These are phyloP conservation scores for Apiotrichum sp. DNA, from an alignment of 1,284 basidiomycete species.

Conservation along the genomic window DNA sequence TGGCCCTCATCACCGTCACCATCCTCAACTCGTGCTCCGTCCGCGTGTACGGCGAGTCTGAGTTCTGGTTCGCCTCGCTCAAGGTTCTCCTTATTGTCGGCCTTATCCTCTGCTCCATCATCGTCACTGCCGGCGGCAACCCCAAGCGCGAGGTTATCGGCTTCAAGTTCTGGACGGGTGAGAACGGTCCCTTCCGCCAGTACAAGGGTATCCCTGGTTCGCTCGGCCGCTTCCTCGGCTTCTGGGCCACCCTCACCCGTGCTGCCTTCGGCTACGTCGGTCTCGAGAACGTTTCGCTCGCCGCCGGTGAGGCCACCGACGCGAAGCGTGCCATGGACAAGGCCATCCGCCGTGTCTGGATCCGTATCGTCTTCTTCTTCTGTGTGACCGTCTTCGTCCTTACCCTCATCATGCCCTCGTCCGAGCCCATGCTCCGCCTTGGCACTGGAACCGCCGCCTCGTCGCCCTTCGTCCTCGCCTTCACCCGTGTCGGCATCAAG, in stretches of 20 bases:
- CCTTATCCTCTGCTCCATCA: conserved; percentile 54
- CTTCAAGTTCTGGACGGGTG: conserved; percentile 50
- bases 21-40: conserved; percentile 52
- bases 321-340: conserved; percentile 69
- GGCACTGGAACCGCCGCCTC: conserved; percentile 58
- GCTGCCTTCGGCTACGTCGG: conserved; percentile 46
- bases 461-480: conserved; percentile 73
- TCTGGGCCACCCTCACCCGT: conserved; percentile 51
- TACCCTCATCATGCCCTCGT: conserved; percentile 69
- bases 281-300: conserved; percentile 13
- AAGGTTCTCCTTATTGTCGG: conserved; percentile 70
- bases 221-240: conserved; percentile 51
- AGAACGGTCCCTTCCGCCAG: conserved; percentile 47
- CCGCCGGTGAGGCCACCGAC: conserved; percentile 50
- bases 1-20: conserved; percentile 65
- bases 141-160: conserved; percentile 45
- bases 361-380: conserved; percentile 69
- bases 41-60: conserved; percentile 50
- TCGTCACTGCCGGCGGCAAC: conserved; percentile 54
- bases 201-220: conserved; percentile 42
- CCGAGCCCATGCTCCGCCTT: conserved; percentile 56
- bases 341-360: conserved; percentile 67
- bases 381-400: conserved; percentile 58
- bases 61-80: conserved; percentile 56
- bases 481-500: conserved; percentile 63